phyloP scores from a whole-genome alignment of 495 filamentous ascomycete species.

The Podospora pseudocomata region DNA sequence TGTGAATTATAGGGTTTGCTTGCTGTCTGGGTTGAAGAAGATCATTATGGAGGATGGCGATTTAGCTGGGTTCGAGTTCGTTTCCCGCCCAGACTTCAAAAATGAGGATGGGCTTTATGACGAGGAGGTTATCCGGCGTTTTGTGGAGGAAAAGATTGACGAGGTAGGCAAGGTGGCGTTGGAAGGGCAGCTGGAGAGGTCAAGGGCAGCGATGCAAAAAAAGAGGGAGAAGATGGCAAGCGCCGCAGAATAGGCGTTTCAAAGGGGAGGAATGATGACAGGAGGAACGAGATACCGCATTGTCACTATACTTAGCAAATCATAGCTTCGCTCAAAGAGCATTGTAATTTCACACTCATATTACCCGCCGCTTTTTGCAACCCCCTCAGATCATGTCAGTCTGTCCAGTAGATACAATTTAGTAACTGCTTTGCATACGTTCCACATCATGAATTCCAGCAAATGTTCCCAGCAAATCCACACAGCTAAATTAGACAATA shows the following conservation, averaged over 20 bases:
- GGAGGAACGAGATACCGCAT: background rate
- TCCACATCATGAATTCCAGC: background rate
- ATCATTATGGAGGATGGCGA: constrained; percentile 37
- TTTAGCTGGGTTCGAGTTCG: constrained; percentile 26
- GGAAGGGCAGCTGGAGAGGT: constrained; percentile 25
- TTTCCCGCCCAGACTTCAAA: constrained; percentile 18
- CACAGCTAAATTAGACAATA: background rate
- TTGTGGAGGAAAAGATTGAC: constrained; percentile 36
- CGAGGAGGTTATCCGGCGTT: constrained; percentile 31
- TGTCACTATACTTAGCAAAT: background rate
- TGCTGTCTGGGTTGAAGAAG: constrained; percentile 33
- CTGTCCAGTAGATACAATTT: background rate
- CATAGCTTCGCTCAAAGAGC: background rate
- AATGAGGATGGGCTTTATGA: constrained; percentile 39
- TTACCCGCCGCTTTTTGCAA: background rate
- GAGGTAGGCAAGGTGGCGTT: constrained; percentile 33
- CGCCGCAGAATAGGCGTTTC: background rate
- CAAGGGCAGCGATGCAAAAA: constrained; percentile 18
- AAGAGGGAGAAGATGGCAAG: constrained; percentile 16
- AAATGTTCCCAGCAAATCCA: background rate
- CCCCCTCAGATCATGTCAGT: background rate
- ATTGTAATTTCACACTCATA: background rate
- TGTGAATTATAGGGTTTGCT: constrained; percentile 18
- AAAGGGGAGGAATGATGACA: background rate
- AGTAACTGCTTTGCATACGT: background rate